phyloP scores from a whole-genome alignment of 306 rosid species.

The Pachyrhizus erosus region DNA sequence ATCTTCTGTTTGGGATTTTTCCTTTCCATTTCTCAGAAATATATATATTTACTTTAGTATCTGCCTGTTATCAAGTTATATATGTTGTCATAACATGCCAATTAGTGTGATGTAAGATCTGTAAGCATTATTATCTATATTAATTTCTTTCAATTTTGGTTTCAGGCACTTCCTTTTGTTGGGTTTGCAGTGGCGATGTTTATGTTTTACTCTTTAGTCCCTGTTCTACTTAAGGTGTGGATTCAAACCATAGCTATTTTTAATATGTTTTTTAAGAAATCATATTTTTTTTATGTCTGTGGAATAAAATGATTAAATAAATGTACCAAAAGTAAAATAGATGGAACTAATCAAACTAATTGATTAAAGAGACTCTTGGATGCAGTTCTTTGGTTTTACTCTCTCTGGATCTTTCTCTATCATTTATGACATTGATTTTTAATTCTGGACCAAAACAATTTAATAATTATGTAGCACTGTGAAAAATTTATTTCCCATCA shows the following conservation, averaged over 20 bases:
- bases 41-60: background rate
- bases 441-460: background rate
- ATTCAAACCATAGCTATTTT: constrained; percentile 33
- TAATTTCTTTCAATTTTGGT: constrained; percentile 43
- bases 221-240: constrained; percentile 84
- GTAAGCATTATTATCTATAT: constrained; percentile 5
- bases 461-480: background rate
- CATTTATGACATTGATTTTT: background rate
- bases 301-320: constrained; percentile 10
- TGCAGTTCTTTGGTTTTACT: background rate
- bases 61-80: constrained; percentile 13
- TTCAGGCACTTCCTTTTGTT: constrained; percentile 88
- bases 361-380: background rate
- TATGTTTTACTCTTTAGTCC: constrained; percentile 89
- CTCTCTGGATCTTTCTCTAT: background rate
- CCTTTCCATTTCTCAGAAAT: background rate
- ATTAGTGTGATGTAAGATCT: constrained; percentile 10
- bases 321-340: background rate
- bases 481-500: background rate
- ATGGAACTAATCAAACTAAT: background rate
- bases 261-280: constrained; percentile 12
- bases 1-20: background rate
- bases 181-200: constrained; percentile 95
- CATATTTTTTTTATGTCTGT: background rate
- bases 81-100: constrained; percentile 5